These are phyloP conservation scores for Sugiyamaella novakii DNA, from an alignment of 1,139 yeast species.

Conservation along the genomic window DNA sequence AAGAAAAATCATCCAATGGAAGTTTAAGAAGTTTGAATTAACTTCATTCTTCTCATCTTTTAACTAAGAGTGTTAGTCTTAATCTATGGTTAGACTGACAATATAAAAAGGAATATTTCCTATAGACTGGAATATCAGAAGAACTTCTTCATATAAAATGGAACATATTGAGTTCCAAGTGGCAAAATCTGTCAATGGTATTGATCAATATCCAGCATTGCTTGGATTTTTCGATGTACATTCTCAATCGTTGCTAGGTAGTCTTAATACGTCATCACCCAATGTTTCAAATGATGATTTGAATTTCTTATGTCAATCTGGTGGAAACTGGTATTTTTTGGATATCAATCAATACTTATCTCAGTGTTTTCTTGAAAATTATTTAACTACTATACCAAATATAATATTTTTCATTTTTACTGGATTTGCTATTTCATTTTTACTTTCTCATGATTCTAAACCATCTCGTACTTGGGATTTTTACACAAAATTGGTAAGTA, in stretches of 20 bases:
- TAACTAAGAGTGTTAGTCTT: no score
- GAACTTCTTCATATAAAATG: no score
- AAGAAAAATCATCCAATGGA: no score
- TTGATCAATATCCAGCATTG: slow-evolving; percentile 6
- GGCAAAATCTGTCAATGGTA: slow-evolving; percentile 2
- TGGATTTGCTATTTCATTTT: slow-evolving; percentile 9
- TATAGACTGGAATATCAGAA: no score
- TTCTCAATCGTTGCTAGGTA: background rate
- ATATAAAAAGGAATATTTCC: no score
- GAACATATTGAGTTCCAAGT: slow-evolving; percentile 16
- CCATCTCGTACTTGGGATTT: slow-evolving; percentile 22
- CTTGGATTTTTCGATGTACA: background rate
- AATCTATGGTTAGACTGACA: no score
- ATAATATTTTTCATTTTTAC: slow-evolving; percentile 8
- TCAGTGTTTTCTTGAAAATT: slow-evolving; percentile 24
- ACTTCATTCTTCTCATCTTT: no score
- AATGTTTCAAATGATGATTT: slow-evolving; percentile 4
- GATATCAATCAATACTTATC: slow-evolving; percentile 19
- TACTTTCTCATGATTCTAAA: background rate
- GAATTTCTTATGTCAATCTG: slow-evolving; percentile 15
- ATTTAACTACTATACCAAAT: slow-evolving; percentile 16
- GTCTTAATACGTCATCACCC: background rate
- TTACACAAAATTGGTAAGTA: slow-evolving; percentile 18
- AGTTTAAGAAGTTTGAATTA: no score
- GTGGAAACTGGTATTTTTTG: slow-evolving; percentile 17